Percentiles rank a stretch among this genome's conserved stretches.
Evolutionary conservation across 805 yeast genomes (phyloP).

Genomic region (Yueomyces sinensis): DNA sequence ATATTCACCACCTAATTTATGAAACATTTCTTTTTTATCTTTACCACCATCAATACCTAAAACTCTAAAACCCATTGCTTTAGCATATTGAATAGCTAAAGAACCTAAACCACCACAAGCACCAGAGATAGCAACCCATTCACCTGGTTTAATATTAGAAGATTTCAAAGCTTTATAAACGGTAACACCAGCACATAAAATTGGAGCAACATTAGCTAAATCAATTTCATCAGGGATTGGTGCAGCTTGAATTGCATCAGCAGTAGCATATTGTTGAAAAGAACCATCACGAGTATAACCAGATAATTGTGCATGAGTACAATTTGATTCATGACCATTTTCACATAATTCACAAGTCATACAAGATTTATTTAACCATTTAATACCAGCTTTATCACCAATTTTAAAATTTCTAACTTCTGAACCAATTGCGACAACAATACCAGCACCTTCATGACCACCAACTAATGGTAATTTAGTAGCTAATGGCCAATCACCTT

Average conservation of each 20-base stretch:
- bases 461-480: constrained; percentile 49
- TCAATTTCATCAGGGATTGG: constrained; percentile 58
- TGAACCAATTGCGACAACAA: constrained; percentile 45
- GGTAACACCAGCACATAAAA: constrained; percentile 51
- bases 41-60: constrained; percentile 45
- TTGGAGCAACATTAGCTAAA: constrained; percentile 55
- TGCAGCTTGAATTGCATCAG: constrained; percentile 82
- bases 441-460: constrained; percentile 61
- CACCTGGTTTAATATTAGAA: constrained; percentile 36
- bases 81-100: constrained; percentile 45
- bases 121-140: constrained; percentile 48
- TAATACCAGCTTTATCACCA: constrained; percentile 51
- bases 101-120: constrained; percentile 55
- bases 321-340: constrained; percentile 37
- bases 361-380: constrained; percentile 56
- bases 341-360: constrained; percentile 47
- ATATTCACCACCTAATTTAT: constrained; percentile 39
- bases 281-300: constrained; percentile 57
- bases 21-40: constrained; percentile 34
- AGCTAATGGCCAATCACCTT: constrained; percentile 52
- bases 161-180: constrained; percentile 47
- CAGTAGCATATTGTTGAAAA: constrained; percentile 81
- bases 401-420: constrained; percentile 41
- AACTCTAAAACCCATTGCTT: constrained; percentile 44
- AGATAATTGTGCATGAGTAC: constrained; percentile 36